These are phyloP conservation scores for Thalassiosira livingstoniorum DNA, from an alignment of 352 stramenopile species.

Conservation along the genomic window DNA sequence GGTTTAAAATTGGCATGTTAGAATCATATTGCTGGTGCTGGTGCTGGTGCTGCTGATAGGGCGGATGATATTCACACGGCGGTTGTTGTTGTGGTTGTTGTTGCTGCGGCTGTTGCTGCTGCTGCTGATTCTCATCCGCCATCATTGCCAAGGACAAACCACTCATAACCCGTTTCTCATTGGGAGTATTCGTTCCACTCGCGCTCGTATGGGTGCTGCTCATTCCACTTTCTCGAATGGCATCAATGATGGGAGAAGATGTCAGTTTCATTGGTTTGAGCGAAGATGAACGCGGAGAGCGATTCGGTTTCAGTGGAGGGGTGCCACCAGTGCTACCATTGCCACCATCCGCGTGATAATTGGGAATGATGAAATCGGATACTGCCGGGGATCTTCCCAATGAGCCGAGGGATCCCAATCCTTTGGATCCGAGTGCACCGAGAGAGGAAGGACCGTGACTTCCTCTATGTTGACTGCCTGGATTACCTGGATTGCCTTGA, in stretches of 20 bases:
- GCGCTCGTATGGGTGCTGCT: too few species aligned
- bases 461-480: too few species aligned
- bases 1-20: not conserved
- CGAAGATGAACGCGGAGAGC: too few species aligned
- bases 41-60: slow-evolving; percentile 5
- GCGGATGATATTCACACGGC: not conserved
- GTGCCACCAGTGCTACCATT: not conserved
- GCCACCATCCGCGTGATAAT: slow-evolving; percentile 47
- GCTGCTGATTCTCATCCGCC: slow-evolving; percentile 26
- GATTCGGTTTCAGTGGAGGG: too few species aligned
- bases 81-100: not conserved
- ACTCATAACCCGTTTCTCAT: slow-evolving; percentile 58
- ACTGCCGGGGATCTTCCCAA: slow-evolving; percentile 35
- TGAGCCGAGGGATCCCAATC: not conserved
- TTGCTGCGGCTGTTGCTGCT: not conserved
- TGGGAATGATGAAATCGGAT: slow-evolving; percentile 57
- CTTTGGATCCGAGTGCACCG: not conserved
- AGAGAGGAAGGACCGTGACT: not conserved
- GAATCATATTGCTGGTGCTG: slow-evolving; percentile 17
- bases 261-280: too few species aligned
- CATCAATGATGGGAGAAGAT: too few species aligned
- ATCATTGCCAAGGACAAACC: slow-evolving; percentile 66
- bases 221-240: too few species aligned
- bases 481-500: too few species aligned
- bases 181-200: not conserved